Base-by-base conservation (phyloP, 441 rosid genomes). In the Adansonia grandidieri region DNA sequence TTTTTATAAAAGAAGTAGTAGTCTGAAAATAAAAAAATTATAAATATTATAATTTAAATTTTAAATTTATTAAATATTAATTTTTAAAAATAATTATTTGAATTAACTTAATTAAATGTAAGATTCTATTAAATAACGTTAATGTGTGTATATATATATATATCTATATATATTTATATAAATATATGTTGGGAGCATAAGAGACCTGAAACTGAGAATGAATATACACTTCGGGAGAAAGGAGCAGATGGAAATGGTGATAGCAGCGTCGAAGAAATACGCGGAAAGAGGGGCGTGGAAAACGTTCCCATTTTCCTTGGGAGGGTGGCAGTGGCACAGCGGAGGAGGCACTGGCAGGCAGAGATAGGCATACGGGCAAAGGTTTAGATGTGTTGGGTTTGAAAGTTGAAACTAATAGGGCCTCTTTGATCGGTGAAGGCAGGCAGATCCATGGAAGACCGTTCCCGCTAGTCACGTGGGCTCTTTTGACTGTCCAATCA, bases 401-500 rank as follows among this genome's bases (percentile, higher is more conserved):
- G 65, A 28, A 4, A 3, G 40, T 37, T 37, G 40, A 37, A 37
- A 5, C 8, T 42, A 40, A 64, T 44, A 40, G 19, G 42, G 71
- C 88, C 96, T 91, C 93, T 93, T 93, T 37, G 98, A 93, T 90
- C 93, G 96, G 95, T 37, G 40, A 37, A 37, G 82, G 98, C 86
- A 81, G 88, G 90, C 96, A 90, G 92, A 88, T 87, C 92, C 91
- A 78, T 90, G 87, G 94, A 86, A 90, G 93, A 89, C 96, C 87
- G 92, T 90, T 87, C 93, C 93, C 90, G 67, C 75, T 85, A 85
- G 91, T 90, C 98, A 90, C 95, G 98, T 93, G 96, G 92, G 84
- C 86, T 86, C 92, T 92, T 89, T 93, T 93, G 96, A 93, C 97
- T 84, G 79, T 82, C 88, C 85, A 75, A 78, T 79, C 85, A 87